Base-by-base conservation (phyloP, 1,284 basidiomycete genomes). In the Ustanciosporium gigantosporum region DNA sequence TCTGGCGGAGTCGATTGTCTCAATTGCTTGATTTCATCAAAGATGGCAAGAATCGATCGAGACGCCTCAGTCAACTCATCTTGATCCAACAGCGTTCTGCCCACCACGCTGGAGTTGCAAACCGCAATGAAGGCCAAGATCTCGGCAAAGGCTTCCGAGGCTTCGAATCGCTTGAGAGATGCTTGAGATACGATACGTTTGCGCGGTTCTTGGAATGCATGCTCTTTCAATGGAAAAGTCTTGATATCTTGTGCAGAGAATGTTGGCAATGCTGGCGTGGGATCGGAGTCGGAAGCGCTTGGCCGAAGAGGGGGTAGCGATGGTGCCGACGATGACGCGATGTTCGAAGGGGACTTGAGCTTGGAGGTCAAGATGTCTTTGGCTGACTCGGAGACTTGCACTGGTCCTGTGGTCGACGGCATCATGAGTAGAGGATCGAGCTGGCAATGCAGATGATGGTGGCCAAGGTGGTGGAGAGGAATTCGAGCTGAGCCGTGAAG, bases 101-200 rank as follows among this genome's bases (percentile, higher is more conserved):
- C 89, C 15, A 88, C 81, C 7, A 93, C 85, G 0, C 85, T 81
- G 15, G 85, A 83, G 74, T 97, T 97, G 40, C 96, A 83, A 0
- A 81, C 79, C 46, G 87, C 83, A 45, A 97, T 84, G 70, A 91
- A 92, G 0, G 81, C 79, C 11, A 91, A 78, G 41, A 97, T 83
- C 19, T 85, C 82, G 23, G 81, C 76, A 74, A 93, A 86, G 0
- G 91, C 88, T 36, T 82, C 77, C 0, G 89, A 91, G 3, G 81
- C 69, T 71, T 91, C 85, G 76, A 96, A 98, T n/a, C 85, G 86
- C 25, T 85, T 82, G 0, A 97, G 84, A 66, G 96, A 91, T 8
- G 83, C 84, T 31, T 83, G 84, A 0, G 87, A 85, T 16, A 98
- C 80, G 66, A 98, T 91, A 17, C 82, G 82, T 81, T 96, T 97